Base-by-base conservation (phyloP, 2,329 filamentous ascomycete genomes). In the Trichoderma citrinoviride region DNA sequence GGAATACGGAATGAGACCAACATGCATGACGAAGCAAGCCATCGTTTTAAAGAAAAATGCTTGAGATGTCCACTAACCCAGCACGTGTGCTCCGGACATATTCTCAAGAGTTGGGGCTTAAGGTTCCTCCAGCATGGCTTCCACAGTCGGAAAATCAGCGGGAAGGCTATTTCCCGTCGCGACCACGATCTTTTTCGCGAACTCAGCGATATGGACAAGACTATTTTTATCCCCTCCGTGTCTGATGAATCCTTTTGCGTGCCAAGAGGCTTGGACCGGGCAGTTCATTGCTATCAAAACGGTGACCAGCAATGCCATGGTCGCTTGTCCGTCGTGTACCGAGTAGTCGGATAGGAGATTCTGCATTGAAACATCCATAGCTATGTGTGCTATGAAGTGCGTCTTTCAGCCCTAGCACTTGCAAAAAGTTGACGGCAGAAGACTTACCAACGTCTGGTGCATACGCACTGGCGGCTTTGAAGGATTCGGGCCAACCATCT, bases 381-480 rank as follows among this genome's bases (percentile, higher is more conserved):
- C 52, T 12, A 61, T 49, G 17, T 61, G 47, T 44, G 46, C 58
- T 61, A 4, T 12, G 3, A 14, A 4, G 10, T 37, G 0, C 15
- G 29, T 19, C 12, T 19, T 43, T 43, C 10, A 61, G 47, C 3
- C 21, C 43, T 3, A 44, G 2, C 14, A 27, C 12, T 14, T 21
- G 17, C 17, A 2, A 21, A 6, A 10, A 1, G 14, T 27, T 33
- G n/a, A 52, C 7, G 41, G 2, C 5, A 27, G 17, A 19, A 5
- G 10, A 44, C 58, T 52, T 29, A 53, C 58, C 57, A 14, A 61
- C n/a, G 21, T 61, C 58, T 15, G 58, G 58, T n/a, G 58, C 58
- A 23, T 61, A 61, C 17, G 12, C n/a, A 19, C 37, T 21, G 19
- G 37, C 14, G 6, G 25, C 46, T 23, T 44, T 8, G 15, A 52